Evolutionary conservation across 768 basidiomycete genomes (phyloP).

Genomic region (Galerina sulciceps): DNA sequence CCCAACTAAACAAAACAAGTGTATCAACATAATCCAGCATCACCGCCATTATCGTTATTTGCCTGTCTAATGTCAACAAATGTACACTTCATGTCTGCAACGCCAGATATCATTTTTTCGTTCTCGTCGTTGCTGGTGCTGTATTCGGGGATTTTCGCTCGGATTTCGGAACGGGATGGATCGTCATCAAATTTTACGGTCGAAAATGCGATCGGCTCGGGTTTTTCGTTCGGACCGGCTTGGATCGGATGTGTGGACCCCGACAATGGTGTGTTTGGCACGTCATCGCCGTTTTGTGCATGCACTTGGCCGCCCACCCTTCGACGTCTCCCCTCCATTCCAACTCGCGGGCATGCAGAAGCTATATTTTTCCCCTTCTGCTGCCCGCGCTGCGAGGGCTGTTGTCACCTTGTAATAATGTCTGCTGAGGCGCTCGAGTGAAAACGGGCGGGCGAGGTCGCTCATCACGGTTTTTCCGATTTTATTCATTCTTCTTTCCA

Average conservation of each 20-base stretch:
- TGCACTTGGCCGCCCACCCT: neutral
- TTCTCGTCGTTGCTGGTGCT: constrained; percentile 6
- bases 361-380: constrained; percentile 27
- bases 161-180: constrained; percentile 5
- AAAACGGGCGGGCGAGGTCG: neutral
- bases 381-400: constrained; percentile 9
- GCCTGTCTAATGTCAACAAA: constrained; percentile 15
- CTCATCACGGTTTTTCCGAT: neutral
- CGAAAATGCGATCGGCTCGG: neutral
- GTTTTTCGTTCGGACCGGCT: neutral
- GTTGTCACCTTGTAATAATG: neutral
- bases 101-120: constrained; percentile 9
- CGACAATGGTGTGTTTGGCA: neutral
- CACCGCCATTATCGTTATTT: constrained; percentile 27
- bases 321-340: constrained; percentile 5
- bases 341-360: constrained; percentile 16
- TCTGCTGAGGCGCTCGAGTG: neutral
- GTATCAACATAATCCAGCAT: constrained; percentile 26
- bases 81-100: constrained; percentile 16
- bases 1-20: constrained; percentile 20
- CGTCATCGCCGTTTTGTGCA: neutral
- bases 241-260: neutral
- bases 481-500: neutral
- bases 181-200: neutral
- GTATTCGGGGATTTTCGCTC: constrained; percentile 2